A percentile compares a stretch with the other conserved stretches of the same genome.
Conservation (phyloP, 805 yeast species). For the Schwanniomyces occidentalis region DNA sequence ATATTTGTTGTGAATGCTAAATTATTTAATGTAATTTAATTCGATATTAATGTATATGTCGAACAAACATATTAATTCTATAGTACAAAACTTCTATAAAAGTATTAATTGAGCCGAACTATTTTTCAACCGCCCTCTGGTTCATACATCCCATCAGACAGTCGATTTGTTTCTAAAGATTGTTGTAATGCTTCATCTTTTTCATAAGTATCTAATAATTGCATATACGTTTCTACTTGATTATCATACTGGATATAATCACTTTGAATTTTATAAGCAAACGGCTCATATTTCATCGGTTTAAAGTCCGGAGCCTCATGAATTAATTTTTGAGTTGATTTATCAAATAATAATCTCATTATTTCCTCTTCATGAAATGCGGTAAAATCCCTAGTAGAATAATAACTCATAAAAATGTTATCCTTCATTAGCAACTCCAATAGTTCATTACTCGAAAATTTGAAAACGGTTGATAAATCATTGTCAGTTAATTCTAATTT, state of each 20-base stretch:
- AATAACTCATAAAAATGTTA: constrained; percentile 29
- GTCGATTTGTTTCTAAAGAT: too few species aligned
- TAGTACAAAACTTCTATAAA: too few species aligned
- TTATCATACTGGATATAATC: constrained; percentile 26
- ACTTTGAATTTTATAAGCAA: constrained; percentile 17
- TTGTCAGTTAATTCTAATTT: constrained; percentile 14
- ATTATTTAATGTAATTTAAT: too few species aligned
- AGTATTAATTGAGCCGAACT: too few species aligned
- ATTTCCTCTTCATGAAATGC: constrained; percentile 35
- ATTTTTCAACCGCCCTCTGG: too few species aligned
- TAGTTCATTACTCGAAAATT: constrained; percentile 22
- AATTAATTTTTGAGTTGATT: constrained; percentile 18
- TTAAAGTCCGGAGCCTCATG: constrained; percentile 2
- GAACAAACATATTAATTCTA: too few species aligned
- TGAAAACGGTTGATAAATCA: constrained; percentile 27
- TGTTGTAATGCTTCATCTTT: too few species aligned
- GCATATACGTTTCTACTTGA: constrained; percentile 21
- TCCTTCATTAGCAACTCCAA: constrained; percentile 25
- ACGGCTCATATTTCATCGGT: constrained; percentile 19
- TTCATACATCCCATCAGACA: too few species aligned
- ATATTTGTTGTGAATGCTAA: too few species aligned
- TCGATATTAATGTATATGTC: too few species aligned
- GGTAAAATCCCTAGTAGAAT: constrained; percentile 29
- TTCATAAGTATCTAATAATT: constrained; percentile 17
- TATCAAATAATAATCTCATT: constrained; percentile 12